Evolutionary conservation across 768 basidiomycete genomes (phyloP), one percentile per base, ranked within the genome.

Genomic region (Tylopilus vinaceipallidus): DNA sequence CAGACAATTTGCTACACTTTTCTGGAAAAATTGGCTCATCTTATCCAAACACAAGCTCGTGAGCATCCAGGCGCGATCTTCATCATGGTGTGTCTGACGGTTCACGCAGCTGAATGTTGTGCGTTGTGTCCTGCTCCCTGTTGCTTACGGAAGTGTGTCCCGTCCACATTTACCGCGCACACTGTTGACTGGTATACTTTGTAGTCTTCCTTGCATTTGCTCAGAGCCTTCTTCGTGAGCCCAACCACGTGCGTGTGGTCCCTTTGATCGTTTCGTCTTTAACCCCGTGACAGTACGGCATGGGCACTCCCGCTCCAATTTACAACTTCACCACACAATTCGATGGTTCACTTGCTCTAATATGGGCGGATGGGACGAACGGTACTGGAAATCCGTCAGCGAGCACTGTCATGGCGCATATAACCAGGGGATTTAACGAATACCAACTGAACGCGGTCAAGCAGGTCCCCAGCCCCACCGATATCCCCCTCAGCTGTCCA

Each of bases 11-110:
- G 64, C 67, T 4, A 80, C 78, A 3, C 66, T 88, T 20, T 76
- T 79, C 47, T 77, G 81, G 78, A 88, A 88, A 72, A 88, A 88
- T 55, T 86, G 82, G 83, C 85, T 88, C 36, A 73, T 86, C 0
- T 71, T 87, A 24, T 81, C 77, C 20, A 84, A 80, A 59, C 82
- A 84, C 64, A 76, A 81, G 44, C 65, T 84, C 61, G 84, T 86
- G 58, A 62, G 83, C 72, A 20, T 29, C 13, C 24, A 6, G 2
- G 6, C 20, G 16, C 3, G 5, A 24, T 42, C 29, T 33, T n/a
- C 34, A 9, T 38, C 32, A 48, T 27, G n/a, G 38, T 19, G 4
- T 42, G 20, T 37, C 42, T 51, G 39, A 61, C 30, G 19, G 6
- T 19, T 12, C 7, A n/a, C 33, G 34, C 46, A 84, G 83, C 65